Base-by-base conservation (phyloP, 345 rosid genomes). In the Alliaria petiolata region DNA sequence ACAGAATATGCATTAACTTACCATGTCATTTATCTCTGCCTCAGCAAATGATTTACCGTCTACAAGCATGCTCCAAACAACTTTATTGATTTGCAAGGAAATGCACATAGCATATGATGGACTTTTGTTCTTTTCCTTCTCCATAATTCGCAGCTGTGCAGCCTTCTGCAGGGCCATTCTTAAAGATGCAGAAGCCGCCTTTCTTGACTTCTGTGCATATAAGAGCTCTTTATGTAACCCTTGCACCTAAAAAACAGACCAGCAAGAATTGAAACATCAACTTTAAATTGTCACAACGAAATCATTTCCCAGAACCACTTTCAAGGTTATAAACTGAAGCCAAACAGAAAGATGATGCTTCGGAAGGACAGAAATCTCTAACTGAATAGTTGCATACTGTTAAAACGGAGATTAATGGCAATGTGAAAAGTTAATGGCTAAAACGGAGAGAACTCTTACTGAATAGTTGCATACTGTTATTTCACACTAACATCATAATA, bases 11-110 rank as follows among this genome's bases (percentile, higher is more conserved):
- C 19, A 20, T 26, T 44, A 42, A 77, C 89, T 77, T 74, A 95
- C 99, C 98, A 95, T 82, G 83, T 95, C 98, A 85, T 87, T 95
- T 79, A 95, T 95, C 88, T 95, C 98, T 52, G 98, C 95, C 81
- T 95, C 99, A 16, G 99, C 99, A 86, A 95, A 91, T 64, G 98
- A 75, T 89, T 95, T 95, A 50, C 96, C 96, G 81, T 95, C 99
- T 62, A 89, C 77, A 72, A 95, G 95, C 99, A 95, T 95, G 80
- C 85, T 85, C 99, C 99, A 95, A 53, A 91, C 98, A 44, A 95
- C 93, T 78, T 89, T 89, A 51, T 81, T 81, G 50, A 91, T 95
- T 83, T 89, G 88, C 81, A 95, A 79, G 40, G 97, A 89, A 70
- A 95, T 88, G 44, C 93, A 95, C 99, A 95, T 95, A 49, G 99